Percentiles rank a stretch among this genome's conserved stretches.
phyloP scores from a whole-genome alignment of 345 rosid genomes.

The Combretum micranthum region DNA sequence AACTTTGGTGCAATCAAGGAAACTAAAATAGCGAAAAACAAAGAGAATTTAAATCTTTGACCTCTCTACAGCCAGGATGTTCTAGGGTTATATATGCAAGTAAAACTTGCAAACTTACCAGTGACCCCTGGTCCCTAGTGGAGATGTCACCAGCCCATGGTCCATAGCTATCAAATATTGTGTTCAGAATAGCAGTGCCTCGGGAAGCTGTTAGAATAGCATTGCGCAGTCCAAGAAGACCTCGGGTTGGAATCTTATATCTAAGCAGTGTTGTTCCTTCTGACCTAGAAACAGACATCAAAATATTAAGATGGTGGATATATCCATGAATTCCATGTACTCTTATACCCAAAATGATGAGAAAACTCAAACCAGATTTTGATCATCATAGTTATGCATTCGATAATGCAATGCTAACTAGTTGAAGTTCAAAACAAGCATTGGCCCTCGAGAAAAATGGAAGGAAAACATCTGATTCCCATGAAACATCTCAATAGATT shows the following conservation, averaged over 20 bases:
- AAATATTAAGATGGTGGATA: constrained; percentile 4
- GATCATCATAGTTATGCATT: no score
- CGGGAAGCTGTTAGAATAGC: constrained; percentile 96
- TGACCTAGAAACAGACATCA: constrained; percentile 31
- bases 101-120: constrained; percentile 65
- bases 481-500: no score
- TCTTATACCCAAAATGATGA: no score
- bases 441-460: no score
- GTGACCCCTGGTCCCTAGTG: constrained; percentile 86
- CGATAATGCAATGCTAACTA: no score
- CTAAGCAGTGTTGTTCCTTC: constrained; percentile 79
- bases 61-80: background rate
- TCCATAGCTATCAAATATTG: constrained; percentile 82
- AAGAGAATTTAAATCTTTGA: background rate
- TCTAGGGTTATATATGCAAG: background rate
- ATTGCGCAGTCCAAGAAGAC: constrained; percentile 94
- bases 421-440: no score
- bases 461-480: no score
- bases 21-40: no score
- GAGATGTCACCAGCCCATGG: constrained; percentile 88
- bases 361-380: background rate
- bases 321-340: background rate
- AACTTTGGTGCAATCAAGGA: no score
- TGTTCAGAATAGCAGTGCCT: constrained; percentile 91
- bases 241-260: constrained; percentile 94